Conservation (phyloP, 2,329 filamentous ascomycete species). For the Aspergillus sp. region DNA sequence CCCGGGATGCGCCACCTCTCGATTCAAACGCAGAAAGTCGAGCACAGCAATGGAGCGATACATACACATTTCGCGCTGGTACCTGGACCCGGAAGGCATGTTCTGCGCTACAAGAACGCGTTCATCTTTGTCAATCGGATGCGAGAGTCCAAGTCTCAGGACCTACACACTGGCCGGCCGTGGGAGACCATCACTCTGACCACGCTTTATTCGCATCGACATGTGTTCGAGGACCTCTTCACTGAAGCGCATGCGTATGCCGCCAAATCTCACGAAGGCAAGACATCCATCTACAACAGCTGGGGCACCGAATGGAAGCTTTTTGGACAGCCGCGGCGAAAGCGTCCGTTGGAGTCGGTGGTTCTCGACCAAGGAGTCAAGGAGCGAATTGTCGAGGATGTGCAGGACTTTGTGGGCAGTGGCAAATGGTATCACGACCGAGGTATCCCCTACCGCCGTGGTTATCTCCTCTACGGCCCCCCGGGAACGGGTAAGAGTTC, state of each 20-base stretch:
- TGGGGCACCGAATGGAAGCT: constrained; percentile 81
- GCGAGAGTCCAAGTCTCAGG: constrained; percentile 77
- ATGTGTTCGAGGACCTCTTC: constrained; percentile 89
- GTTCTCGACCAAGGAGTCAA: constrained; percentile 82
- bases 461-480: constrained; percentile 85
- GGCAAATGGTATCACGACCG: constrained; percentile 89
- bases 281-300: constrained; percentile 87
- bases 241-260: constrained; percentile 81
- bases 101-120: constrained; percentile 81
- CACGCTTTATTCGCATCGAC: constrained; percentile 83
- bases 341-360: constrained; percentile 85
- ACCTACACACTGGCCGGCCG: constrained; percentile 79
- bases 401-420: constrained; percentile 76
- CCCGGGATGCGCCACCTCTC: constrained; percentile 65
- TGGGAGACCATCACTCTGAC: constrained; percentile 94
- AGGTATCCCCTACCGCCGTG: constrained; percentile 89
- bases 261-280: constrained; percentile 79
- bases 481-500: constrained; percentile 92
- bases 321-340: constrained; percentile 81
- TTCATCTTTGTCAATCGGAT: constrained; percentile 86
- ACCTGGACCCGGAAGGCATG: constrained; percentile 85
- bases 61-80: constrained; percentile 84
- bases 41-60: constrained; percentile 66
- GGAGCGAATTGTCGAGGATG: constrained; percentile 76
- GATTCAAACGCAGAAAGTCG: constrained; percentile 64